A percentile compares a stretch with the other conserved stretches of the same genome.
These are phyloP conservation scores for Nakazawaea wickerhamii DNA, from an alignment of 805 yeast genomes.

Conservation along the genomic window DNA sequence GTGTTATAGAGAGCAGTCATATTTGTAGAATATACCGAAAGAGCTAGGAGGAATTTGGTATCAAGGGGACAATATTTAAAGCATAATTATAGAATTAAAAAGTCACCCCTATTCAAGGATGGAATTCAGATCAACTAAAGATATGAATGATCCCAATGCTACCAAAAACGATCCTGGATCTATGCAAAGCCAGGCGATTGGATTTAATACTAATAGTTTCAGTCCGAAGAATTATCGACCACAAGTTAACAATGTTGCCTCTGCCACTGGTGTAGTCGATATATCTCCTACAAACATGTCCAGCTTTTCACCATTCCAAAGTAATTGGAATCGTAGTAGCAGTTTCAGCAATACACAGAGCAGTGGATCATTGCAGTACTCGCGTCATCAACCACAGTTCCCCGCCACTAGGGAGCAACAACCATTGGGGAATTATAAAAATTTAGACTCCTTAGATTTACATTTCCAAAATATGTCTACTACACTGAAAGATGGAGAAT, in stretches of 20 bases:
- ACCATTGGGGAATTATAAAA: constrained; percentile 1
- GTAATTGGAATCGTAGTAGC: constrained; percentile 1
- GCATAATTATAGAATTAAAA: too few relatives aligned
- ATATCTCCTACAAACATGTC: background rate
- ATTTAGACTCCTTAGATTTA: constrained; percentile 3
- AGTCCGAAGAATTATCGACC: background rate
- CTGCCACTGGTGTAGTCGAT: background rate
- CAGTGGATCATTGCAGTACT: background rate
- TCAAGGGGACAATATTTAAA: too few relatives aligned
- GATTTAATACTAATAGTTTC: background rate
- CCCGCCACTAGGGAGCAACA: background rate
- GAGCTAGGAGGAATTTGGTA: too few relatives aligned
- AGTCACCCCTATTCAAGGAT: too few relatives aligned
- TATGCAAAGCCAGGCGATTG: too few relatives aligned
- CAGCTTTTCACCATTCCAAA: constrained; percentile 1
- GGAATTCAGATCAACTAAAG: background rate
- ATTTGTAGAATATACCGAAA: too few relatives aligned
- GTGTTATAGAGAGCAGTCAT: too few relatives aligned
- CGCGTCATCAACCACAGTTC: background rate
- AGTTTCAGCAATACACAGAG: background rate
- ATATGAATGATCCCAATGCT: background rate
- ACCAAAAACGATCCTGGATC: too few relatives aligned
- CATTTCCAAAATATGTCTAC: background rate
- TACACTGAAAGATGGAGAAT: background rate
- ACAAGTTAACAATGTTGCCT: background rate